phyloP scores from a whole-genome alignment of 1,284 basidiomycete genomes.

The Gomphus sp. region DNA sequence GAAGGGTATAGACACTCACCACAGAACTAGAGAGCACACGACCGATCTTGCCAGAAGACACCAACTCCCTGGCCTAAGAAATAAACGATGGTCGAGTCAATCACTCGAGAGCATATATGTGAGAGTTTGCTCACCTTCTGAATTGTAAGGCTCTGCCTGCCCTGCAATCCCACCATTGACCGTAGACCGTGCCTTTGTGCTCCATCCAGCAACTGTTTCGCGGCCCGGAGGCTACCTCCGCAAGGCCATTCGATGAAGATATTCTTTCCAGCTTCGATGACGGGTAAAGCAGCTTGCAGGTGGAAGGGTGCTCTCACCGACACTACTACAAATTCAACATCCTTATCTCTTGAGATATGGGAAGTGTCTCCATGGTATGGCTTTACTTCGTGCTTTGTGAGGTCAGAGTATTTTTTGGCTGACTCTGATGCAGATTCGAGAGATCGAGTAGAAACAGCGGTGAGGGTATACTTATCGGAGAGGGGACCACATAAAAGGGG shows the following conservation, averaged over 20 bases:
- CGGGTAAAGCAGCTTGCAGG: constrained; percentile 20
- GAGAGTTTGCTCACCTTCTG: neutral
- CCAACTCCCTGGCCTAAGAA: no score
- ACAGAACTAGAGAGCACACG: no score
- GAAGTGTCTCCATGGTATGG: neutral
- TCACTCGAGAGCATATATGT: neutral
- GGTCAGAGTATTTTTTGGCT: neutral
- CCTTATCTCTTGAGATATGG: neutral
- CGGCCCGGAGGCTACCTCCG: constrained; percentile 23
- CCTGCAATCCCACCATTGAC: neutral
- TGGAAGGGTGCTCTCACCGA: constrained; percentile 24
- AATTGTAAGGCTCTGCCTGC: no score
- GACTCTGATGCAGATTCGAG: neutral
- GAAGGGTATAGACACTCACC: no score
- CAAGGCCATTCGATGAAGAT: constrained; percentile 33
- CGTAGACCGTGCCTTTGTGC: neutral
- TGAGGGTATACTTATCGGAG: neutral
- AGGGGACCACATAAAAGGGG: constrained; percentile 10
- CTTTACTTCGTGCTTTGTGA: neutral
- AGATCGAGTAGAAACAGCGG: neutral
- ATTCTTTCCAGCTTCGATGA: constrained; percentile 27
- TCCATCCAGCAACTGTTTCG: constrained; percentile 21
- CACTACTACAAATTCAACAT: constrained; percentile 22
- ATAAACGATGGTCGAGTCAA: no score
- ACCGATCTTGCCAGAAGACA: no score